Base-by-base conservation (phyloP, 148 eudicot species). In the Beta vulgaris region DNA sequence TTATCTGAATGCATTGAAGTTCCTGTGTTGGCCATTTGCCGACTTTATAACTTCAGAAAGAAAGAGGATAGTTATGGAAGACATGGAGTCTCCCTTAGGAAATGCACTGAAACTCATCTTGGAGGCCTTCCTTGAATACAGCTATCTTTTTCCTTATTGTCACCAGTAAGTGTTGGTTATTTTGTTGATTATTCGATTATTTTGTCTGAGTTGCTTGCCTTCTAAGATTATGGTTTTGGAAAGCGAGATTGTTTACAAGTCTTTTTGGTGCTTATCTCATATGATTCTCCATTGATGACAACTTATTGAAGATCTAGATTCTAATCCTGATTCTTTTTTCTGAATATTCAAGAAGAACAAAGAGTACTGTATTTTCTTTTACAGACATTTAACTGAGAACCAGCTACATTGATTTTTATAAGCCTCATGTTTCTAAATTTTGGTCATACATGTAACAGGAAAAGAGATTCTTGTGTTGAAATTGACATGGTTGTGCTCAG, bases 21-120 rank as follows among this genome's bases (percentile, higher is more conserved):
- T 90, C 72, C 73, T 90, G 72, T 90, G 97, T 75, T 78, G 84
- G 77, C 89, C 89, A 67, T 87, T 95, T 62, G 93, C 97, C 65
- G 88, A 90, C 46, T 82, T 84, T 72, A 79, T 95, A 55, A 79
- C 81, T 76, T 79, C 84, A 69, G 84, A 85, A 73, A 84, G 85
- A 76, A 89, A 84, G 71, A 84, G 69, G 63, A 79, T 89, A 82
- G 60, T 89, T 67, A 63, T 73, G 70, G 92, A 80, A 77, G 80
- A 48, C 67, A 83, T 72, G n/a, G 86, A 69, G 62, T 46, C 80
- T 35, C 66, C 80, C 54, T 68, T 54, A 62, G 75, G 71, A 44
- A 71, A 77, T 53, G 68, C 66, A 36, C 71, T 90, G 42, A 69
- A 80, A 68, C 68, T 46, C 74, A 81, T 90, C 60, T 81, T 71